Base-by-base conservation (phyloP, 441 rosid species). In the Populus trichocarpa region DNA sequence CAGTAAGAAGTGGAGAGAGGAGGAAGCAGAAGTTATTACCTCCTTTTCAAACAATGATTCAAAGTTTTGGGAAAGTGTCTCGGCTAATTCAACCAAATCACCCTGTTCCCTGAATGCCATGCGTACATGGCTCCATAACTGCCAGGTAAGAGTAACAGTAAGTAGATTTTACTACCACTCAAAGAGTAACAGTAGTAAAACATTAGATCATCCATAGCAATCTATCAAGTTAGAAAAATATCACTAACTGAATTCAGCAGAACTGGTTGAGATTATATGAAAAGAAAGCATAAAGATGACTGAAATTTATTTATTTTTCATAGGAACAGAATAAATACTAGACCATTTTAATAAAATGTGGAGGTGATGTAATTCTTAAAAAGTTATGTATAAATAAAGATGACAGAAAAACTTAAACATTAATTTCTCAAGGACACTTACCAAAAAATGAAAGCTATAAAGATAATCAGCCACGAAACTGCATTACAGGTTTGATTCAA, bases 41-140 rank as follows among this genome's bases (percentile, higher is more conserved):
- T 97, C 96, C 75, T 89, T 81, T 75, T 90, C 94, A 79, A 88
- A 92, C 80, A 90, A 78, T 12, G 89, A 85, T 83, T 92, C 94
- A 72, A 97, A 95, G 70, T 87, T 87, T 84, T 88, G 87, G 70
- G 95, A 91, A 81, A 97, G 88, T 74, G 86, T 90, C 73, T 85
- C 90, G 66, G 89, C 92, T 84, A 93, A 87, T 77, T 91, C 95
- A 66, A 93, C 83, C 84, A 88, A 86, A 83, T 93, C 95, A 46
- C 90, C 84, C 81, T 91, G 97, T 84, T 93, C 98, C 42, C 79
- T 85, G 59, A 86, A 95, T 70, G 94, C 94, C 74, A 80, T 73
- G 72, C 77, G 90, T 67, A 97, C 86, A 81, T 90, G 85, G 81
- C 87, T 87, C 99, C 99, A 95, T 69, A 97, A 83, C 99, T 97